phyloP scores from a whole-genome alignment of 768 basidiomycete species.

The Auricularia auricula-judae region DNA sequence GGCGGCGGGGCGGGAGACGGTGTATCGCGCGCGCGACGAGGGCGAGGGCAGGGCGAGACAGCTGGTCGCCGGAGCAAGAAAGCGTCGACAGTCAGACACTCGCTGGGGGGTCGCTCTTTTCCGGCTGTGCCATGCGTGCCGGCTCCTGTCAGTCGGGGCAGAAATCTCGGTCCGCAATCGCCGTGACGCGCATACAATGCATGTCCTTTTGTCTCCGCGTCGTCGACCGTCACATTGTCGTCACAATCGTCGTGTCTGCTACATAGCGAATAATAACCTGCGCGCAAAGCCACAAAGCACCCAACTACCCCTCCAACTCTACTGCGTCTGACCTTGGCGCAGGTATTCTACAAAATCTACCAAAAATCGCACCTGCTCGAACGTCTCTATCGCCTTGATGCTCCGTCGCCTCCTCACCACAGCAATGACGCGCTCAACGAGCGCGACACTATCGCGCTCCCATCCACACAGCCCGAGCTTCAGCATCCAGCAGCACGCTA shows the following conservation, averaged over 20 bases:
- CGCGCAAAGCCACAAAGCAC: neutral
- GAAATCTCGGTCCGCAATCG: neutral
- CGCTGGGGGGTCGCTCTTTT: neutral
- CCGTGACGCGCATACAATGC: neutral
- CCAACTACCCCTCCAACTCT: neutral
- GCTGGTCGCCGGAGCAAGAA: neutral
- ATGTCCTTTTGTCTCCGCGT: neutral
- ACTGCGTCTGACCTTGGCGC: neutral
- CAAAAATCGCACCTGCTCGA: constrained; percentile 82
- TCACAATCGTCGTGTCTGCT: neutral
- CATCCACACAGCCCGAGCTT: constrained; percentile 84
- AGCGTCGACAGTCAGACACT: neutral
- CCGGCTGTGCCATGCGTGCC: neutral
- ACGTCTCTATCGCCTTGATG: constrained; percentile 85
- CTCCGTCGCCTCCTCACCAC: constrained; percentile 69
- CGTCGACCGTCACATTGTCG: no score
- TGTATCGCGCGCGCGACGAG: neutral
- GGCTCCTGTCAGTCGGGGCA: neutral
- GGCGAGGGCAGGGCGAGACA: no score
- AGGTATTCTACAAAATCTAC: constrained; percentile 65
- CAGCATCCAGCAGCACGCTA: constrained; percentile 88
- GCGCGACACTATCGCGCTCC: constrained; percentile 40
- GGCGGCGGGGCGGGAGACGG: neutral
- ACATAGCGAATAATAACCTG: neutral
- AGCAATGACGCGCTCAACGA: constrained; percentile 63